These are phyloP conservation scores for Rhodotorula kratochvilovae DNA, from an alignment of 768 basidiomycete species.

Conservation along the genomic window DNA sequence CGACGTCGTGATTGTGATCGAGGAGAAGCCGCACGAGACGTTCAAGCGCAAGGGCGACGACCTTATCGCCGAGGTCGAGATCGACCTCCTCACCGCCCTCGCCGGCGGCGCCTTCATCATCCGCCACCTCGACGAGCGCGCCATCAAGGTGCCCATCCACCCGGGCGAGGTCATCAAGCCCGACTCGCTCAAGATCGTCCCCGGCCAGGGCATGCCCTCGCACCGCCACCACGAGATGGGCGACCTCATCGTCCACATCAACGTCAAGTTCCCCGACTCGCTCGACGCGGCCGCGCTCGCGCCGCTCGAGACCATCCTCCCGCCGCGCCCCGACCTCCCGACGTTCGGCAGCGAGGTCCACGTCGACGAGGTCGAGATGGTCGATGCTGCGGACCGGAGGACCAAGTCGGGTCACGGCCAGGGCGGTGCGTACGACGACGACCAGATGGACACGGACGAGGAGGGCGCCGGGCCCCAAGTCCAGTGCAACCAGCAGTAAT, in stretches of 20 bases:
- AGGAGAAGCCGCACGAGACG: slow-evolving; percentile 82
- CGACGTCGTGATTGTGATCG: slow-evolving; percentile 88
- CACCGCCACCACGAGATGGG: slow-evolving; percentile 95
- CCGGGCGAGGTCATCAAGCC: slow-evolving; percentile 91
- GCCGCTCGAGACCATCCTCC: slow-evolving; percentile 76
- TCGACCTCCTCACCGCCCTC: slow-evolving; percentile 88
- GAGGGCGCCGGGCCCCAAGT: slow-evolving; percentile 72
- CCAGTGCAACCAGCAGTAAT: slow-evolving; percentile 67
- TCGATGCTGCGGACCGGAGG: slow-evolving; percentile 54
- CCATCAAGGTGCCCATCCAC: slow-evolving; percentile 68
- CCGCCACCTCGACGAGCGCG: slow-evolving; percentile 89
- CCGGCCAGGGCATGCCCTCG: slow-evolving; percentile 97
- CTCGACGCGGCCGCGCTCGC: slow-evolving; percentile 65
- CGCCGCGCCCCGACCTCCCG: slow-evolving; percentile 60
- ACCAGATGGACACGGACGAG: slow-evolving; percentile 78
- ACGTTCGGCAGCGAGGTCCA: slow-evolving; percentile 62
- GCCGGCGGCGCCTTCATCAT: slow-evolving; percentile 86
- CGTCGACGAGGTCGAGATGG: slow-evolving; percentile 75
- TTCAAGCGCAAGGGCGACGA: slow-evolving; percentile 87
- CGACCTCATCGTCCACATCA: slow-evolving; percentile 80
- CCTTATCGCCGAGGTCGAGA: slow-evolving; percentile 75
- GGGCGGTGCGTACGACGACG: slow-evolving; percentile 56
- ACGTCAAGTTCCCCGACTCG: slow-evolving; percentile 80
- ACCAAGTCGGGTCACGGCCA: slow-evolving; percentile 56
- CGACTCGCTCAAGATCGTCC: slow-evolving; percentile 82